phyloP scores from a whole-genome alignment of 371 early-diverging fungal species.

The Blakeslea trispora region DNA sequence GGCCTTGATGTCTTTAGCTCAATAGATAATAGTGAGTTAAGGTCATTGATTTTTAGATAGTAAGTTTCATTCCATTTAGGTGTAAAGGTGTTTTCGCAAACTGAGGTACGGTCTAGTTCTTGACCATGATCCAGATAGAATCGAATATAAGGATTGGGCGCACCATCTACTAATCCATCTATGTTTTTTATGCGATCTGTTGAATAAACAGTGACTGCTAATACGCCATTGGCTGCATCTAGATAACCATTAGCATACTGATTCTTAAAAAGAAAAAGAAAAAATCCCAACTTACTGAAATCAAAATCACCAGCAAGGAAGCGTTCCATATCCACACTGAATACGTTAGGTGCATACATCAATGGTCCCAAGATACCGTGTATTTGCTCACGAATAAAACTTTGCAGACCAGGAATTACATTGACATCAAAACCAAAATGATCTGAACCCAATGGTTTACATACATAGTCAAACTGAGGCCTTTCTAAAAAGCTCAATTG shows the following conservation, averaged over 20 bases:
- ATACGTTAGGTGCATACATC: constrained; percentile 86
- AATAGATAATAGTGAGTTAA: constrained; percentile 53
- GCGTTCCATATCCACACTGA: constrained; percentile 80
- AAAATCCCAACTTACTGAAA: constrained; percentile 42
- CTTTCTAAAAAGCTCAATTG: constrained; percentile 87
- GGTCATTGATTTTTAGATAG: constrained; percentile 57
- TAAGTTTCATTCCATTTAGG: constrained; percentile 66
- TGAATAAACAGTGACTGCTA: constrained; percentile 76
- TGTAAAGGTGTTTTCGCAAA: constrained; percentile 57
- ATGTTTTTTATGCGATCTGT: constrained; percentile 77
- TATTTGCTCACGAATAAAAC: constrained; percentile 81
- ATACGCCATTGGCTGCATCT: constrained; percentile 83
- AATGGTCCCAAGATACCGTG: constrained; percentile 73
- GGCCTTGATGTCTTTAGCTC: constrained; percentile 39
- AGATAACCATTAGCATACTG: neutral
- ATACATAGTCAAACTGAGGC: constrained; percentile 91
- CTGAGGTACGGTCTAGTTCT: constrained; percentile 67
- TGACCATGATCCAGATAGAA: constrained; percentile 77
- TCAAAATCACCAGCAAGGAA: constrained; percentile 72
- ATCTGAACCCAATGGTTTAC: constrained; percentile 92
- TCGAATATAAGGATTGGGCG: constrained; percentile 81
- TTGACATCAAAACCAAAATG: constrained; percentile 85
- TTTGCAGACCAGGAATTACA: constrained; percentile 80
- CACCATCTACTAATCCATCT: constrained; percentile 56
- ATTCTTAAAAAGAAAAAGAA: neutral